These are phyloP conservation scores for Entomophthora muscae DNA, from an alignment of 371 early-diverging fungal species.

Conservation along the genomic window DNA sequence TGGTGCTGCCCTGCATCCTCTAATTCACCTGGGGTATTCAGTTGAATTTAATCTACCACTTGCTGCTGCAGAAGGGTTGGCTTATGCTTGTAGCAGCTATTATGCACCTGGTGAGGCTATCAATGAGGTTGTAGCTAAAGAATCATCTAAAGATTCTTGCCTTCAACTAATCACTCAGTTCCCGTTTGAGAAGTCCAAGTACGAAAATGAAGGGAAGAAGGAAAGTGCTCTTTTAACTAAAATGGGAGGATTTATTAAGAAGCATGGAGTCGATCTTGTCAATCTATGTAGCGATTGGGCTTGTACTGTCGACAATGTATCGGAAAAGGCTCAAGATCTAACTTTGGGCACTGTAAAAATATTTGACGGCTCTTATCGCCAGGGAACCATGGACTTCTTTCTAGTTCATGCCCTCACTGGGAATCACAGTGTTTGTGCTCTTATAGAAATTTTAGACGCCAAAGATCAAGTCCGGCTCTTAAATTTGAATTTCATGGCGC, in stretches of 20 bases:
- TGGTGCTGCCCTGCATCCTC: conserved; percentile 8
- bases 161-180: not conserved
- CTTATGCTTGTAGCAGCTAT: conserved; percentile 7
- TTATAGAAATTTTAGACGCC: not conserved
- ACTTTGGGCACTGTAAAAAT: not conserved
- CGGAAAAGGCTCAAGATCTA: not conserved
- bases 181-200: not conserved
- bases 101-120: not conserved
- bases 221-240: not conserved
- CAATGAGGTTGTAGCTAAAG: not conserved
- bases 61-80: conserved; percentile 8
- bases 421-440: not conserved
- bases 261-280: not conserved
- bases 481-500: conserved; percentile 1
- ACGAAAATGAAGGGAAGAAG: not conserved
- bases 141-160: not conserved
- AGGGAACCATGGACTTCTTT: conserved; percentile 7
- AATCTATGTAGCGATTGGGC: not conserved
- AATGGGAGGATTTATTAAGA: not conserved
- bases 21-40: conserved; percentile 10
- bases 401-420: conserved; percentile 7
- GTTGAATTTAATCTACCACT: conserved; percentile 2
- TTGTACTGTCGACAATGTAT: not conserved
- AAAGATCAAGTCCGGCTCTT: conserved; percentile 3
- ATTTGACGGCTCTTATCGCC: not conserved